A percentile compares a stretch with the other conserved stretches of the same genome.
Conservation (phyloP, 108 stramenopile species). For the Skeletonema costatum region DNA sequence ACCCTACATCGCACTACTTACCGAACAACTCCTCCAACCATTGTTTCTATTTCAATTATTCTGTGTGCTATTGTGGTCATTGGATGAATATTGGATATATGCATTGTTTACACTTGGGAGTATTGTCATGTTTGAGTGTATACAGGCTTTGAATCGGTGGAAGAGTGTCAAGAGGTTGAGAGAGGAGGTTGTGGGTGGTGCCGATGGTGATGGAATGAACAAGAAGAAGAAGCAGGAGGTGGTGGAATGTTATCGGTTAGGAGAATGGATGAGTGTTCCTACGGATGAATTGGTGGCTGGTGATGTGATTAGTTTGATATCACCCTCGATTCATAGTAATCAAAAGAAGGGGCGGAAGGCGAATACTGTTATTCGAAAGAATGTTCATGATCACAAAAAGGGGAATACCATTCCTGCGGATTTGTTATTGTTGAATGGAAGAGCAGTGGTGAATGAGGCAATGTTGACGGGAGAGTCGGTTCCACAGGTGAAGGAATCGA, state of each 20-base stretch:
- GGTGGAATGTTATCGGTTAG: slow-evolving; percentile 59
- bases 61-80: slow-evolving; percentile 93
- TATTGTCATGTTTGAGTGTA: slow-evolving; percentile 92
- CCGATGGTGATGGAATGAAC: slow-evolving; percentile 19
- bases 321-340: slow-evolving; percentile 15
- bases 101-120: slow-evolving; percentile 92
- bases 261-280: slow-evolving; percentile 66
- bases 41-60: slow-evolving; percentile 99
- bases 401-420: slow-evolving; percentile 83
- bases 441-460: slow-evolving; percentile 95
- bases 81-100: slow-evolving; percentile 99
- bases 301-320: slow-evolving; percentile 83
- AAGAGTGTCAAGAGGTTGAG: slow-evolving; percentile 82
- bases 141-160: slow-evolving; percentile 86
- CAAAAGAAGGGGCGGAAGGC: neutral
- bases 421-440: slow-evolving; percentile 84
- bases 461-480: slow-evolving; percentile 96
- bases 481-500: slow-evolving; percentile 88
- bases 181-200: slow-evolving; percentile 44
- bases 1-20: slow-evolving; percentile 80
- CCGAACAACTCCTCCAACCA: slow-evolving; percentile 91
- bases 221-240: slow-evolving; percentile 17
- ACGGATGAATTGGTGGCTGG: slow-evolving; percentile 87
- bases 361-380: slow-evolving; percentile 9
- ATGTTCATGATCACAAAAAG: slow-evolving; percentile 38